Percentiles rank a stretch among this genome's conserved stretches.
Conservation (phyloP, 2,329 filamentous ascomycete genomes). For the Pezicula rhizophila region DNA sequence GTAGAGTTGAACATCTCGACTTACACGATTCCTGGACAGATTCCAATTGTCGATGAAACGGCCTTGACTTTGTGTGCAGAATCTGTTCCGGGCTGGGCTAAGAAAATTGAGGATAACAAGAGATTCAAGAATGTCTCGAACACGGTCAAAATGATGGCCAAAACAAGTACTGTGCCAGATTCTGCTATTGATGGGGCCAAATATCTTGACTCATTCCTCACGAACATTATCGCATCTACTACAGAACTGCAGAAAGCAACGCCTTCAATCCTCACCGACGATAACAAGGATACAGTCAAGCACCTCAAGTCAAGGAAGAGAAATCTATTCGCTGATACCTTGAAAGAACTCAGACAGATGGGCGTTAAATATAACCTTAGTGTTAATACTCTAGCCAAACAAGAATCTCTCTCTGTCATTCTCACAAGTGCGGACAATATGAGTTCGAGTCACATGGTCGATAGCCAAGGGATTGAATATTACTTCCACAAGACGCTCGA, state of each 20-base stretch:
- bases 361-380: conserved; percentile 80
- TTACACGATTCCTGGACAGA: conserved; percentile 3
- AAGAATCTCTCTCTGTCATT: conserved; percentile 64
- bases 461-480: conserved; percentile 50
- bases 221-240: conserved; percentile 61
- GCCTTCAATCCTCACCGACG: conserved; percentile 72
- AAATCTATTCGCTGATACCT: conserved; percentile 80
- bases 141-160: conserved; percentile 70
- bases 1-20: not conserved
- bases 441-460: conserved; percentile 2
- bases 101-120: conserved; percentile 38
- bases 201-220: conserved; percentile 62
- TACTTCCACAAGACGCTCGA: conserved; percentile 77
- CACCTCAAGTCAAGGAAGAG: conserved; percentile 88
- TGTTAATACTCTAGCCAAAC: conserved; percentile 64
- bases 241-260: conserved; percentile 77
- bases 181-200: conserved; percentile 49
- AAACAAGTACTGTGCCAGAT: conserved; percentile 47
- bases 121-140: conserved; percentile 65
- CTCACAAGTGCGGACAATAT: conserved; percentile 52
- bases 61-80: conserved; percentile 21
- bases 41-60: conserved; percentile 19
- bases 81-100: conserved; percentile 32
- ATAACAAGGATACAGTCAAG: conserved; percentile 78
- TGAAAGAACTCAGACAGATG: conserved; percentile 81